Percentiles rank a stretch among this genome's conserved stretches.
These are phyloP conservation scores for Hypomyces perniciosus DNA, from an alignment of 2,329 filamentous ascomycete genomes.

Conservation along the genomic window DNA sequence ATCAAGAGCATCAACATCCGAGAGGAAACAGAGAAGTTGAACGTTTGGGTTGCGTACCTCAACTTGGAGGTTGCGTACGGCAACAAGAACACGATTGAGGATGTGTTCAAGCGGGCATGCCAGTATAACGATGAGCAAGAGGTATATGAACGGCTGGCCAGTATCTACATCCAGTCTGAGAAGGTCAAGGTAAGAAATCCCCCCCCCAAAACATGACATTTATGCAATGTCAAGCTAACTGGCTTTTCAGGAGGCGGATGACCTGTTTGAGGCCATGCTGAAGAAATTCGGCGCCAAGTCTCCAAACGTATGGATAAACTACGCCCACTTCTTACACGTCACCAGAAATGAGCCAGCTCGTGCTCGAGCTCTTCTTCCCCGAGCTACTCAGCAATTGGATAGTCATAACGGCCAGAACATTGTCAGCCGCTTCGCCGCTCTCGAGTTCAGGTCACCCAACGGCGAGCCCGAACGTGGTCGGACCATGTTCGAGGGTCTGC, in stretches of 20 bases:
- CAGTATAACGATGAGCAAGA: conserved; percentile 90
- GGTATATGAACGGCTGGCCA: conserved; percentile 81
- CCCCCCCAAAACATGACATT: conserved; percentile 24
- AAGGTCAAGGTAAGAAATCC: conserved; percentile 67
- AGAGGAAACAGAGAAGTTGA: conserved; percentile 87
- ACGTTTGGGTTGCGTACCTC: conserved; percentile 90
- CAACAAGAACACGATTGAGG: conserved; percentile 72
- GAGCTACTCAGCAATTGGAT: conserved; percentile 79
- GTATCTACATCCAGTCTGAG: conserved; percentile 89
- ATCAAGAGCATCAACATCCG: conserved; percentile 85
- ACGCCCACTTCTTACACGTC: conserved; percentile 85
- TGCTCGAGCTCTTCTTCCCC: conserved; percentile 69
- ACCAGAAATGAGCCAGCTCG: conserved; percentile 63
- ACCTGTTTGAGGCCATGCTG: conserved; percentile 75
- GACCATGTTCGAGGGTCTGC: conserved; percentile 86
- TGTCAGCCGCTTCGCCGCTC: conserved; percentile 79
- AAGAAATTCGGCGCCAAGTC: conserved; percentile 84
- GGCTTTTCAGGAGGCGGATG: conserved; percentile 69
- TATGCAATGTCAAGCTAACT: conserved; percentile 22
- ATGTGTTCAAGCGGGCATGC: conserved; percentile 85
- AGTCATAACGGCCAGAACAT: conserved; percentile 58
- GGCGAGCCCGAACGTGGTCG: conserved; percentile 87
- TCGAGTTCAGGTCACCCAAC: conserved; percentile 80
- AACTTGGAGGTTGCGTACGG: conserved; percentile 93
- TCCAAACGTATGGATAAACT: conserved; percentile 85